A percentile compares a stretch with the other conserved stretches of the same genome.
Evolutionary conservation across 192 early-diverging fungal genomes (phyloP).

Genomic region (Coemansia sp.): DNA sequence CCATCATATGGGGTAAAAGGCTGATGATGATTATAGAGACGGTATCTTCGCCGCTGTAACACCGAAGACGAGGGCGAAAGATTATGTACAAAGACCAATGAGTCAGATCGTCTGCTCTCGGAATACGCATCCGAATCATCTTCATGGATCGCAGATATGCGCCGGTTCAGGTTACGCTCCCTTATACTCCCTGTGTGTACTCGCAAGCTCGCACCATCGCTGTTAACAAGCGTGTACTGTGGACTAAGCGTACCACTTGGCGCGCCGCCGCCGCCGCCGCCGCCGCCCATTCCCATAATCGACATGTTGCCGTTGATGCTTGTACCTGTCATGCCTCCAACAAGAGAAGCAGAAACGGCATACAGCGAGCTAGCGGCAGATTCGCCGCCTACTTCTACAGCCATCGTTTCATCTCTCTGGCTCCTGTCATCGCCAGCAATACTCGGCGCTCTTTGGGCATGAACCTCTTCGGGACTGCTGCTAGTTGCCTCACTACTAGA

Average conservation of each 20-base stretch:
- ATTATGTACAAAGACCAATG: conserved; percentile 16
- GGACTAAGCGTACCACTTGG: conserved; percentile 43
- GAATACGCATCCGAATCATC: conserved; percentile 38
- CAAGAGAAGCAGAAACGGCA: conserved; percentile 15
- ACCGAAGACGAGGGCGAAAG: conserved; percentile 10
- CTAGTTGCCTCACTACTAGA: background rate
- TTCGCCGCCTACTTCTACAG: background rate
- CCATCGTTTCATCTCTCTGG: background rate
- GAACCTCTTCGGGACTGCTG: background rate
- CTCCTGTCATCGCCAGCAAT: background rate
- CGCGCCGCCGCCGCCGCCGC: background rate
- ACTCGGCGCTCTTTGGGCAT: background rate
- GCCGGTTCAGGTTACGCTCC: conserved; percentile 40
- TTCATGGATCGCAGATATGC: conserved; percentile 38
- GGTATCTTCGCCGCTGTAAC: conserved; percentile 11
- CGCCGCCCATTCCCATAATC: background rate
- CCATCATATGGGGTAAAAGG: background rate
- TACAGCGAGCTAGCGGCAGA: conserved; percentile 30
- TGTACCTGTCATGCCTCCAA: background rate
- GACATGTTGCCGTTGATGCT: conserved; percentile 1
- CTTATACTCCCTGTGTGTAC: conserved; percentile 54
- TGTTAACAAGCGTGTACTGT: conserved; percentile 47
- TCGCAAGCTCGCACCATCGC: conserved; percentile 48
- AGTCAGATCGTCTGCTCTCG: conserved; percentile 31
- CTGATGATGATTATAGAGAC: background rate